Conservation (phyloP, 306 rosid genomes). For the Purshia tridentata region DNA sequence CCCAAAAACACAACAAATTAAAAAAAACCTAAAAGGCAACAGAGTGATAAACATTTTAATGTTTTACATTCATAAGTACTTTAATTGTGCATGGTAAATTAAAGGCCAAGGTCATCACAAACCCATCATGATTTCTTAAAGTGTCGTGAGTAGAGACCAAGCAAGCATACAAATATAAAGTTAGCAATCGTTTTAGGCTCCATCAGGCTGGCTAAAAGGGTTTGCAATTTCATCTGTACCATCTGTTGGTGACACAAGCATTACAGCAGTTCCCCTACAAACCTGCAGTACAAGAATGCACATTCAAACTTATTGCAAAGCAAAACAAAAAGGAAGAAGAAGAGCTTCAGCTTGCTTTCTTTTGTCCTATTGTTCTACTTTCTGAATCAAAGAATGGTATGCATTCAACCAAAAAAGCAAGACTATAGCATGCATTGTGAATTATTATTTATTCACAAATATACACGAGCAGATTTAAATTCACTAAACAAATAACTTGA, state of each 20-base stretch:
- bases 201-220: conserved; percentile 92
- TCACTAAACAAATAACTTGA: background rate
- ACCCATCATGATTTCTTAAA: background rate
- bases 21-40: background rate
- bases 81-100: background rate
- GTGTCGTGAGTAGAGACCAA: background rate
- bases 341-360: background rate
- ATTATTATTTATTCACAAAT: background rate
- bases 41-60: background rate
- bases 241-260: conserved; percentile 98
- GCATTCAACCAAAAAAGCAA: no score
- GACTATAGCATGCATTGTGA: no score
- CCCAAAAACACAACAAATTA: background rate
- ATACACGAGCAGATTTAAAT: background rate
- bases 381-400: background rate
- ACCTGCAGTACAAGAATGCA: conserved; percentile 51
- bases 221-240: conserved; percentile 98
- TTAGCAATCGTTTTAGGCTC: conserved; percentile 37
- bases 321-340: background rate
- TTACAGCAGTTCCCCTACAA: conserved; percentile 98
- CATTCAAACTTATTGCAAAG: background rate
- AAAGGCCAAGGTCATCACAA: background rate
- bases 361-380: background rate
- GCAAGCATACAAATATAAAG: background rate
- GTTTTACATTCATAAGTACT: background rate